Conservation (phyloP, 208 protist genomes). For the Porcisia deanei region DNA sequence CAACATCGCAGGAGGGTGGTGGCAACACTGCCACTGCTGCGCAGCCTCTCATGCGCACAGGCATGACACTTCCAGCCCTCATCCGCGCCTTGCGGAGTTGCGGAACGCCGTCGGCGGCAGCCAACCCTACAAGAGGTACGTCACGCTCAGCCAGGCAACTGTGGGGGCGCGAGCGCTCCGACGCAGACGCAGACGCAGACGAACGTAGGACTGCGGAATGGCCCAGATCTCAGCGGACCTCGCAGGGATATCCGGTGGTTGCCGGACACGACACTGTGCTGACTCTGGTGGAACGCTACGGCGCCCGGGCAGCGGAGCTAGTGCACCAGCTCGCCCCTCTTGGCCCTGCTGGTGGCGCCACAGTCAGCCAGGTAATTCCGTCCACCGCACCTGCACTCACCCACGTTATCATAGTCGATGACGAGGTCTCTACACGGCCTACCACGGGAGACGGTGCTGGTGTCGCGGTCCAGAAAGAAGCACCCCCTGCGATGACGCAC, state of each 20-base stretch:
- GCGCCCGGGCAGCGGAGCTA: slow-evolving; percentile 21
- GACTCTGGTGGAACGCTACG: slow-evolving; percentile 19
- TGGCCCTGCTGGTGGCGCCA: slow-evolving; percentile 22
- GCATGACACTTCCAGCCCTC: slow-evolving; percentile 25
- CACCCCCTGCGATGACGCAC: background rate
- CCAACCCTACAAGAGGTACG: slow-evolving; percentile 4
- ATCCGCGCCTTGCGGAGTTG: slow-evolving; percentile 16
- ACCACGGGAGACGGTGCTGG: background rate
- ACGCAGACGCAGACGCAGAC: background rate
- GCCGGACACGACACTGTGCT: slow-evolving; percentile 4
- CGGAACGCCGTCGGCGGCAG: slow-evolving; percentile 5
- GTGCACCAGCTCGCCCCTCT: slow-evolving; percentile 29
- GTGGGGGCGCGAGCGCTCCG: background rate
- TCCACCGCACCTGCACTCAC: slow-evolving; percentile 21
- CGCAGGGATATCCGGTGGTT: background rate
- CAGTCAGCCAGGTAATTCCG: slow-evolving; percentile 20
- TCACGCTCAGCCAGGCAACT: slow-evolving; percentile 4
- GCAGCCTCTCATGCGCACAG: slow-evolving; percentile 28
- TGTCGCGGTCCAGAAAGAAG: background rate
- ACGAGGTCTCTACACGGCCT: background rate
- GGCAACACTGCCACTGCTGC: background rate
- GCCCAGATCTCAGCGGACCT: background rate
- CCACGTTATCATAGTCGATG: slow-evolving; percentile 14
- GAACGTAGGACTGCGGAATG: background rate
- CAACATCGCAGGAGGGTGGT: background rate